Evolutionary conservation across 805 yeast genomes (phyloP), one percentile per base, ranked within the genome.

Genomic region (Jamesozyma piceae): DNA sequence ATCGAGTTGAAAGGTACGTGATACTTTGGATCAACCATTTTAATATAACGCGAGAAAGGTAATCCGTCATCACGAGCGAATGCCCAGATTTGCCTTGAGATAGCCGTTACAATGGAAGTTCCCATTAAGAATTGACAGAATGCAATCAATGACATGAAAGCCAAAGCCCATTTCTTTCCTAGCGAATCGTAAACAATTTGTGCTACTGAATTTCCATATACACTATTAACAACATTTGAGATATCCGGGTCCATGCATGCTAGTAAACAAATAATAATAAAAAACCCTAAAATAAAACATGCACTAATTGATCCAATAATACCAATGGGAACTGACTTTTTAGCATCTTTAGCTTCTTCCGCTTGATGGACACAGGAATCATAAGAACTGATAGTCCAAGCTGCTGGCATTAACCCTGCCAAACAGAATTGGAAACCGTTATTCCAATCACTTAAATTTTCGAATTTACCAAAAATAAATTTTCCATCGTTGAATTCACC

Each of bases 51-150:
- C 11, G 80, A 70, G 48, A 78, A 65, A 10, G 89, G 89, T 44
- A 82, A 67, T 14, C 87, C 88, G 52, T 80, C 79, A 58, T 82
- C 90, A 64, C 90, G 74, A 33, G 85, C 78, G 59, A 80, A 78
- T 1, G 87, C 85, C 77, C 82, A 81, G 39, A 78, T 69, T 58
- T 80, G 87, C 59, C 88, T 72, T 3, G 84, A 78, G 5, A 75
- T 71, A 10, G 86, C 85, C 37, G 79, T 71, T 38, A 78, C 64
- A 42, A 75, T 71, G 3, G 82, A 75, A 19, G 76, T 69, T 18
- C 82, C 82, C 85, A 79, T 80, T 45, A 78, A 63, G 62, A 74
- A 77, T 59, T 78, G 84, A 27, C 82, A 77, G 45, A 69, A 57
- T 5, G 80, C 72, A 55, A 78, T 74, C 45, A 79, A 52, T 8